phyloP scores from a whole-genome alignment of 164 flowering plant species.

The Sedum album region DNA sequence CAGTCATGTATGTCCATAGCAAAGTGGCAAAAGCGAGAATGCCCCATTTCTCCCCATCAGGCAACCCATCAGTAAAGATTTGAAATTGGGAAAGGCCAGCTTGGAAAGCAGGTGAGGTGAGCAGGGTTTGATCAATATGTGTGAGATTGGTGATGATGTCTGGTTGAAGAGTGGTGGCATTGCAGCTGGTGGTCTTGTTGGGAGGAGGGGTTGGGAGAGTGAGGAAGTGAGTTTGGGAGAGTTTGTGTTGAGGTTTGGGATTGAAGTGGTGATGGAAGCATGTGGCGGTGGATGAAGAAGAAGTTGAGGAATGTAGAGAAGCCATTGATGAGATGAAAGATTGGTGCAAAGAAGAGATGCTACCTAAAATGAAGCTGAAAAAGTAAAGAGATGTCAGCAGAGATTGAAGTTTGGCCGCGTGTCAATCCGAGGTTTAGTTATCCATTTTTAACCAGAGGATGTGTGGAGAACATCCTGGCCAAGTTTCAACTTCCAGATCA shows the following conservation, averaged over 20 bases:
- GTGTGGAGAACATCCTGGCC: conserved; percentile 29
- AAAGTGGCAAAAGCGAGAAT: conserved; percentile 47
- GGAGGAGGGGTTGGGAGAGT: conserved; percentile 13
- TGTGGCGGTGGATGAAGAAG: conserved; percentile 17
- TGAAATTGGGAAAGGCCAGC: conserved; percentile 46
- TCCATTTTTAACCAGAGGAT: conserved; percentile 15
- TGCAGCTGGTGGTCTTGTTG: conserved; percentile 24
- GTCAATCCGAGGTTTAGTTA: conserved; percentile 14
- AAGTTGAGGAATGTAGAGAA: conserved; percentile 36
- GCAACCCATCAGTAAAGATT: conserved; percentile 32
- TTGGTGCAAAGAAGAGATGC: conserved; percentile 3
- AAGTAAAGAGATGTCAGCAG: conserved; percentile 27
- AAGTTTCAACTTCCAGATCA: conserved; percentile 5
- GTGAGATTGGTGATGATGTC: conserved; percentile 23
- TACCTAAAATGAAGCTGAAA: neutral
- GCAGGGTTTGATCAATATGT: conserved; percentile 26
- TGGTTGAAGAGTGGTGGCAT: conserved; percentile 34
- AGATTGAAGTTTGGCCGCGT: conserved; percentile 43
- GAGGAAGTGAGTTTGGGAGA: conserved; percentile 18
- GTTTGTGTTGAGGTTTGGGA: conserved; percentile 13
- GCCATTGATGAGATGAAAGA: conserved; percentile 32
- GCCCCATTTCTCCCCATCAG: conserved; percentile 64
- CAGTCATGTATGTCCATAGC: conserved; percentile 82
- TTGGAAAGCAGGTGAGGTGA: conserved; percentile 33
- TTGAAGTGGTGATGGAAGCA: conserved; percentile 23